Percentiles rank a stretch among this genome's conserved stretches.
These are phyloP conservation scores for Ananas comosus DNA, from an alignment of 176 grass and related monocot genomes.

Conservation along the genomic window DNA sequence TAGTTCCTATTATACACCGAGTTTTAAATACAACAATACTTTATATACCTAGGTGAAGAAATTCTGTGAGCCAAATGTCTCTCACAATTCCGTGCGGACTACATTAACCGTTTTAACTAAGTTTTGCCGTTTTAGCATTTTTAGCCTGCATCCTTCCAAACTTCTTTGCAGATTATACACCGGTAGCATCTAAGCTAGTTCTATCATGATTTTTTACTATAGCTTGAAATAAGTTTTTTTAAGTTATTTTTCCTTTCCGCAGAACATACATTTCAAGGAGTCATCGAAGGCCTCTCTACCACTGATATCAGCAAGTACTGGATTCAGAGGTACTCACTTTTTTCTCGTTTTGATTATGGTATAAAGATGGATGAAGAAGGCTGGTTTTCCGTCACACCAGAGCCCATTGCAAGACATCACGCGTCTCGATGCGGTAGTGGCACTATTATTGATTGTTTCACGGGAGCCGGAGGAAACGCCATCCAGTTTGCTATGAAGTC, in stretches of 20 bases:
- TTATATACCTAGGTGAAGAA: no score
- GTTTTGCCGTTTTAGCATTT: no score
- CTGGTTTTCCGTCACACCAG: conserved; percentile 96
- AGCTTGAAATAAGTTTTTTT: neutral
- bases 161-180: no score
- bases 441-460: conserved; percentile 68
- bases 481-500: conserved; percentile 86
- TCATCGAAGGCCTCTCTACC: conserved; percentile 22
- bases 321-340: conserved; percentile 77
- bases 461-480: conserved; percentile 84
- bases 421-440: conserved; percentile 52
- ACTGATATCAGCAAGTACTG: conserved; percentile 73
- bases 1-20: no score
- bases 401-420: conserved; percentile 86
- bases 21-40: no score
- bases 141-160: no score
- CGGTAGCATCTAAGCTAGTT: no score
- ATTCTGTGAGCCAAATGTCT: no score
- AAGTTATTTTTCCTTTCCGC: neutral
- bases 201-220: no score
- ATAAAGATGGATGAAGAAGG: conserved; percentile 97
- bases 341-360: conserved; percentile 80
- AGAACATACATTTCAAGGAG: conserved; percentile 19
- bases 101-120: no score
- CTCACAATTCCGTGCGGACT: no score